These are phyloP conservation scores for Cyclotella kingstonii DNA, from an alignment of 108 stramenopile species.

Conservation along the genomic window DNA sequence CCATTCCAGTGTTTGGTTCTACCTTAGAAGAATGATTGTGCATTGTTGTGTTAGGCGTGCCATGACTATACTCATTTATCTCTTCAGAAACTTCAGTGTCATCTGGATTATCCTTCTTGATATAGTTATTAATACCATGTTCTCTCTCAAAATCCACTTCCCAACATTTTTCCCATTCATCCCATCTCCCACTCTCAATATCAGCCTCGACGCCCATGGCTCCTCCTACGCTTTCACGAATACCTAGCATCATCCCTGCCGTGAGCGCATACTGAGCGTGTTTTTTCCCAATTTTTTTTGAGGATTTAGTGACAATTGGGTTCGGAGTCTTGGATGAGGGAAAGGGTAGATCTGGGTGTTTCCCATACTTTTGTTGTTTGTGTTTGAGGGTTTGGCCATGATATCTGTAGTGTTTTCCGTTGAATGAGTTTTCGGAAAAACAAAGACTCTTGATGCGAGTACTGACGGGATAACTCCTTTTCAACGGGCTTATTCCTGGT, in stretches of 20 bases:
- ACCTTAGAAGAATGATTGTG: no score
- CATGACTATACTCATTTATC: not conserved
- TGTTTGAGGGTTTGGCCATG: not conserved
- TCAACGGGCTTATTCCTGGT: no score
- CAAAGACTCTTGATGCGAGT: no score
- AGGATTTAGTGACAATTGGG: conserved; percentile 31
- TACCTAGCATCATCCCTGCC: conserved; percentile 90
- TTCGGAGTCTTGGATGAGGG: conserved; percentile 17
- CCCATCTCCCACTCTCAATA: conserved; percentile 36
- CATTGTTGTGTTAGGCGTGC: not conserved
- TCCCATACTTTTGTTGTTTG: conserved; percentile 27
- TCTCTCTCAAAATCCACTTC: conserved; percentile 13
- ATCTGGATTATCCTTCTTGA: not conserved
- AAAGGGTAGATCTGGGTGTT: conserved; percentile 11
- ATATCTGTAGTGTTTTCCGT: not conserved
- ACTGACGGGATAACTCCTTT: no score
- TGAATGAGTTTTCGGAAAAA: no score
- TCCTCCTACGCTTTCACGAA: conserved; percentile 56
- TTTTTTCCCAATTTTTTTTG: conserved; percentile 58
- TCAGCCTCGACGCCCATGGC: conserved; percentile 43
- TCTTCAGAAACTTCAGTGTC: not conserved
- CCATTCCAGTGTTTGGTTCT: no score
- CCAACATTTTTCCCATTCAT: conserved; percentile 19
- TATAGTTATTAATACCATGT: not conserved
- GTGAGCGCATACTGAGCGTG: conserved; percentile 77